Conservation (phyloP, 192 early-diverging fungal genomes). For the Gryganskiella cystojenkinii region DNA sequence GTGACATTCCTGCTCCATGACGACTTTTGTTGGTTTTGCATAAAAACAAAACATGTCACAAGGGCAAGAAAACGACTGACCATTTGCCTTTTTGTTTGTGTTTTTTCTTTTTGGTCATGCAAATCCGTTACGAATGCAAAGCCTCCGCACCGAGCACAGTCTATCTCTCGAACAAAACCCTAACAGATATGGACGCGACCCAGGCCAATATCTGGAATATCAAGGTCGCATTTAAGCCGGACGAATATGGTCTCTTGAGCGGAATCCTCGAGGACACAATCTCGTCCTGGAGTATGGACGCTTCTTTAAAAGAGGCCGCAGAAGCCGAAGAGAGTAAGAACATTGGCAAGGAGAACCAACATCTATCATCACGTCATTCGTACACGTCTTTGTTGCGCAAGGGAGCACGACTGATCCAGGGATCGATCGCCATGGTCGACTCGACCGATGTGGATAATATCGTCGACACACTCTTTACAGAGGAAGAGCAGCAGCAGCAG, state of each 20-base stretch:
- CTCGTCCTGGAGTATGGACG: conserved; percentile 57
- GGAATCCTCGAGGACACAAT: conserved; percentile 55
- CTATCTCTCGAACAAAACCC: conserved; percentile 52
- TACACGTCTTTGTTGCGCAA: conserved; percentile 31
- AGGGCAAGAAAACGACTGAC: conserved; percentile 22
- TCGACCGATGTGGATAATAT: conserved; percentile 53
- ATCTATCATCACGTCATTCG: no score
- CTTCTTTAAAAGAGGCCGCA: conserved; percentile 31
- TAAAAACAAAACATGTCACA: background rate
- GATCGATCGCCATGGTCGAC: conserved; percentile 48
- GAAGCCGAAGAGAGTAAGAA: conserved; percentile 7
- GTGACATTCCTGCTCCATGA: no score
- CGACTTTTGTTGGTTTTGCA: background rate
- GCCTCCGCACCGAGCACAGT: conserved; percentile 53
- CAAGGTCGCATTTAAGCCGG: conserved; percentile 45
- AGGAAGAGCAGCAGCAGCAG: no score
- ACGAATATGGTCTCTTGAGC: conserved; percentile 51
- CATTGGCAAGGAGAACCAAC: conserved; percentile 1
- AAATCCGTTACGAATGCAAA: conserved; percentile 6
- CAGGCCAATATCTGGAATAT: conserved; percentile 60
- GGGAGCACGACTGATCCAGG: conserved; percentile 41
- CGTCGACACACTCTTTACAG: conserved; percentile 25
- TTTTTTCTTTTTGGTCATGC: conserved; percentile 4
- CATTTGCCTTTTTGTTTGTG: no score
- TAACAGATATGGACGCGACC: conserved; percentile 65